Evolutionary conservation across 257 asterid species (phyloP), one percentile per base, ranked within the genome.

Genomic region (Primulina eburnea): DNA sequence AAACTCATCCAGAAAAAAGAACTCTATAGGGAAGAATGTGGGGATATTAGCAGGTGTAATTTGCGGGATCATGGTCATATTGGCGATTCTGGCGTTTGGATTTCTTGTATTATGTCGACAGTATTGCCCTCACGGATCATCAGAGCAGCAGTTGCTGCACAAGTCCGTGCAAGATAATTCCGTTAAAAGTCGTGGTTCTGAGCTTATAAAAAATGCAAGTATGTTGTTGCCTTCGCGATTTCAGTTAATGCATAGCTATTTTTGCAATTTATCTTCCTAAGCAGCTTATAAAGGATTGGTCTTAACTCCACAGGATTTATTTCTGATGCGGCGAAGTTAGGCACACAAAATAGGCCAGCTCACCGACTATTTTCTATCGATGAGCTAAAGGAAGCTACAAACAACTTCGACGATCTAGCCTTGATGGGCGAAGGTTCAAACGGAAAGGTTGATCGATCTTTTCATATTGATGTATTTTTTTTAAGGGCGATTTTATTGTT

Each of bases 301-400:
- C 17, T 75, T 69, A 69, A n/a, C 70, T 74, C 32, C 72, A 18
- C 83, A 88, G 95, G 89, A 80, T 75, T 72, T 62, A 76, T 86
- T 35, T 83, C 95, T 35, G 87, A 86, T 71, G 74, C 87, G 26
- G 76, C 83, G 7, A 84, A 83, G 74, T 29, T 86, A 64, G 80
- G 86, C 18, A 20, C 73, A 52, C 88, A 76, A 77, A 82, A 75
- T 5, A 24, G 76, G 6, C 87, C 86, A 6, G 52, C 82, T n/a
- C 84, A 84, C 64, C 88, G 86, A 8, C 33, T 75, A 58, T 88
- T 88, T 69, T 79, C 79, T 7, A 58, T 81, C 3, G 86, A 82
- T 7, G 95, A 88, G 88, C 73, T 88, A 20, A 77, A 80, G 77
- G 89, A 77, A 59, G 86, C 90, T n/a, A 88, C 90, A 58, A 71